Evolutionary conservation across 139 green algal species (phyloP).

Genomic region (Coccomyxa sp.): DNA sequence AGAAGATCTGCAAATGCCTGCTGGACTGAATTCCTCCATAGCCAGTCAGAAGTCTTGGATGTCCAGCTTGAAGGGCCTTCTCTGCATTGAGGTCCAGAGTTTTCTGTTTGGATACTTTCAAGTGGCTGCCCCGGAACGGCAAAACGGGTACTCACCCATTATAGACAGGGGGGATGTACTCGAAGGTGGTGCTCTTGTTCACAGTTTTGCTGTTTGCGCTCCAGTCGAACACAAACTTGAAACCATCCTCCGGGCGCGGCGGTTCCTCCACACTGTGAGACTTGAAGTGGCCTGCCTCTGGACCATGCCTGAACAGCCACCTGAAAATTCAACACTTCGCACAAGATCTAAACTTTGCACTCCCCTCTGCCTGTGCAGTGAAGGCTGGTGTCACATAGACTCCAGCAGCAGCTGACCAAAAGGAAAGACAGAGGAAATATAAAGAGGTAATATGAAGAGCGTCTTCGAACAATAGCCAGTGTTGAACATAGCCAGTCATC

Average conservation of each 20-base stretch:
- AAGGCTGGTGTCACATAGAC: not conserved
- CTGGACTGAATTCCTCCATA: too few relatives aligned
- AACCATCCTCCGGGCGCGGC: not conserved
- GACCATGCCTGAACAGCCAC: constrained; percentile 1
- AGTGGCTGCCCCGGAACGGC: not conserved
- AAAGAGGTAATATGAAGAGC: not conserved
- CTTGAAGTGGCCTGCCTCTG: constrained; percentile 12
- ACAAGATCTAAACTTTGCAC: not conserved
- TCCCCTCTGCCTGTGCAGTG: not conserved
- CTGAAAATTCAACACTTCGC: not conserved
- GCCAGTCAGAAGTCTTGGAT: too few relatives aligned
- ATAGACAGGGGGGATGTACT: constrained; percentile 1
- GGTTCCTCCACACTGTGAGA: not conserved
- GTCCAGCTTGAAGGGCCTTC: too few relatives aligned
- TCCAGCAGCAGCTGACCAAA: too few relatives aligned
- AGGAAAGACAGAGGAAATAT: not conserved
- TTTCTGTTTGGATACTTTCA: not conserved
- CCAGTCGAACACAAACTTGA: constrained; percentile 14
- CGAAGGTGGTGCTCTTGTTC: not conserved
- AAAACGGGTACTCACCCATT: not conserved
- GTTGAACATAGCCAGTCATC: too few relatives aligned
- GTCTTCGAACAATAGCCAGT: too few relatives aligned
- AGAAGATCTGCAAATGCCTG: too few relatives aligned
- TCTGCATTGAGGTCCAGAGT: too few relatives aligned
- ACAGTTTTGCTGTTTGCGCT: not conserved